A percentile compares a stretch with the other conserved stretches of the same genome.
Evolutionary conservation across 164 flowering plant species (phyloP).

Genomic region (Berberis vulgaris): DNA sequence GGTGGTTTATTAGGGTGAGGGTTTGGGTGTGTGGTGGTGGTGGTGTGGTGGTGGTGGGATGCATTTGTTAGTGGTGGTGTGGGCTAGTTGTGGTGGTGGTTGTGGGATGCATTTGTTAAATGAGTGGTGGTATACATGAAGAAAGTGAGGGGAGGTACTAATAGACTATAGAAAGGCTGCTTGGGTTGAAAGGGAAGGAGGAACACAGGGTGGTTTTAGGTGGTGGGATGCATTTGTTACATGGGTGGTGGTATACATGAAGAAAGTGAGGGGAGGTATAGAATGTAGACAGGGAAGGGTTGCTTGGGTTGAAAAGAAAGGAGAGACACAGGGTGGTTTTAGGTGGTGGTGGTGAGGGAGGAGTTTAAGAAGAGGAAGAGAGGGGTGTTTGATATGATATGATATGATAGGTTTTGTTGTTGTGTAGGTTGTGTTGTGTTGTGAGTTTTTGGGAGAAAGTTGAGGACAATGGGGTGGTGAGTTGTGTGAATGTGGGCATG

Average conservation of each 20-base stretch:
- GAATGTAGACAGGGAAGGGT: not conserved
- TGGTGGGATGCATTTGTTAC: no score
- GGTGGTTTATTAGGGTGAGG: slow-evolving; percentile 17
- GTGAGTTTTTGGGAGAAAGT: no score
- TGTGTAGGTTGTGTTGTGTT: no score
- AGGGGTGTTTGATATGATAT: no score
- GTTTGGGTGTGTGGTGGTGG: slow-evolving; percentile 16
- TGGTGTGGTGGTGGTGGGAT: slow-evolving; percentile 5
- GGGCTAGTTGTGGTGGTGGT: not conserved
- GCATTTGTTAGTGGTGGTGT: not conserved
- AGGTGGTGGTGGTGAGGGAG: no score
- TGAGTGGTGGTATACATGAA: slow-evolving; percentile 2
- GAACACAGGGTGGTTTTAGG: not conserved
- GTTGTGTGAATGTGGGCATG: no score
- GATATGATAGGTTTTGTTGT: no score
- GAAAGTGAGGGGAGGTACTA: slow-evolving; percentile 1
- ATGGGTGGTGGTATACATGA: not conserved
- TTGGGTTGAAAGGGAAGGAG: slow-evolving; percentile 15
- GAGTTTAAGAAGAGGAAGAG: no score
- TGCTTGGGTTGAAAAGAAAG: no score
- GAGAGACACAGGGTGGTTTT: no score
- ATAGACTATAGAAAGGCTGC: slow-evolving; percentile 1
- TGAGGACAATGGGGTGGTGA: no score
- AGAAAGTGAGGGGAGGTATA: not conserved
- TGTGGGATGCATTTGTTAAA: not conserved